These are phyloP conservation scores for Pezicula neosporulosa DNA, from an alignment of 2,329 filamentous ascomycete species.

Conservation along the genomic window DNA sequence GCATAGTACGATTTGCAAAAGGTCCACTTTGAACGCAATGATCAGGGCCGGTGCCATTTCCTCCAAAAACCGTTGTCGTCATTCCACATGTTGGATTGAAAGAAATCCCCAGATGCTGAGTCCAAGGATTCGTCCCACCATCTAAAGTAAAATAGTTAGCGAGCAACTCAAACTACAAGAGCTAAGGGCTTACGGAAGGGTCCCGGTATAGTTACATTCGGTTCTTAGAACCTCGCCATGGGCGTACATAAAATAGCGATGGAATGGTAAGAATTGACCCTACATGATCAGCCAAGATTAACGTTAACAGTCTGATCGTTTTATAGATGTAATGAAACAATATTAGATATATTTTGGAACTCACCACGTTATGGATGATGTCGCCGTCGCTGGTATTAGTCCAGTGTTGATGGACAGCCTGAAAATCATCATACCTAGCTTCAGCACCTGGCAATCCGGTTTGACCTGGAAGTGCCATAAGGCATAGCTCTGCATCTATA, in stretches of 20 bases:
- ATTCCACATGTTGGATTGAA: conserved; percentile 10
- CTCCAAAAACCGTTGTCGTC: conserved; percentile 7
- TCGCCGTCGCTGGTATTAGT: conserved; percentile 28
- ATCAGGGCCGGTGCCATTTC: conserved; percentile 3
- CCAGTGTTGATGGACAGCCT: conserved; percentile 33
- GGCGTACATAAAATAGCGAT: conserved; percentile 33
- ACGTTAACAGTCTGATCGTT: background rate
- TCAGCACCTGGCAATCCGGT: conserved; percentile 11
- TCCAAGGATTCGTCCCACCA: conserved; percentile 11
- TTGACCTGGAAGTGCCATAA: conserved; percentile 3
- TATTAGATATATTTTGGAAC: background rate
- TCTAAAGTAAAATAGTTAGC: background rate
- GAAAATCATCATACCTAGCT: conserved; percentile 35
- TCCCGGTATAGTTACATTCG: conserved; percentile 33
- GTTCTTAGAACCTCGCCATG: conserved; percentile 34
- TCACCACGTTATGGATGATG: conserved; percentile 6
- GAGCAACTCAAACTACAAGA: too few relatives aligned
- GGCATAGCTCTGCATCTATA: conserved; percentile 9
- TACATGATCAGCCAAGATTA: conserved; percentile 2
- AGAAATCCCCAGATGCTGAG: conserved; percentile 9
- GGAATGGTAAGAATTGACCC: conserved; percentile 37
- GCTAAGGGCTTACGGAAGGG: background rate
- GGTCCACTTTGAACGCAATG: background rate
- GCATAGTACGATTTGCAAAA: conserved; percentile 9
- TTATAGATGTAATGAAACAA: background rate